Base-by-base conservation (phyloP, 177 flowering plant genomes). In the Vitis hybrid region DNA sequence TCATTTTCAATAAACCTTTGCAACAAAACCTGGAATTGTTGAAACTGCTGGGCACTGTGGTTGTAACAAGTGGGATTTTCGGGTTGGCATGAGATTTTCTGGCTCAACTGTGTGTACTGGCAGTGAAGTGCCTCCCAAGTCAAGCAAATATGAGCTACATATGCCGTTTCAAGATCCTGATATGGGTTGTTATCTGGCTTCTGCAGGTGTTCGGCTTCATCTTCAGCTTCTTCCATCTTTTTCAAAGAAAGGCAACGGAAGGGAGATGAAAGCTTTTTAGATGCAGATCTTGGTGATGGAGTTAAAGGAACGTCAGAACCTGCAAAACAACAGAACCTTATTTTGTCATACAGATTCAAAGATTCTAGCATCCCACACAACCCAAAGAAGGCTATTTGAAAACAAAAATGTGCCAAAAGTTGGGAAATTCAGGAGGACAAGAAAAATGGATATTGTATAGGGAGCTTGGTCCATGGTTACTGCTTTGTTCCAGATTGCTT, bases 81-180 rank as follows among this genome's bases (percentile, higher is more conserved):
- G 46, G 88, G 85, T 17, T 85, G 84, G 56, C 78, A 82, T 15
- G 83, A 75, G 21, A 88, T 83, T 73, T 69, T 83, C 71, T 88
- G 91, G 77, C 74, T 76, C 73, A 91, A 72, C 57, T 91, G 90
- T 49, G 86, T 84, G 82, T 90, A 91, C 30, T 93, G 97, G 75
- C 94, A 88, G 71, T 91, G 96, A 66, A 95, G 94, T 48, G 91
- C 92, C 76, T 95, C 99, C 99, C 99, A 95, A 35, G 90, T 84
- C 74, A 95, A 86, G 86, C 97, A 91, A 60, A 93, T 53, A 15
- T 91, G 99, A 66, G 91, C 95, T 32, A 89, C 90, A 78, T 92
- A 94, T 7, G 90, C 89, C 21, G 85, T 89, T 80, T 95, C 98
- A 69, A 95, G 82, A 71, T 93, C 91, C 24, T 83, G 85, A 72